These are phyloP conservation scores for Agaricus subrufescens DNA, from an alignment of 768 basidiomycete species.

Conservation along the genomic window DNA sequence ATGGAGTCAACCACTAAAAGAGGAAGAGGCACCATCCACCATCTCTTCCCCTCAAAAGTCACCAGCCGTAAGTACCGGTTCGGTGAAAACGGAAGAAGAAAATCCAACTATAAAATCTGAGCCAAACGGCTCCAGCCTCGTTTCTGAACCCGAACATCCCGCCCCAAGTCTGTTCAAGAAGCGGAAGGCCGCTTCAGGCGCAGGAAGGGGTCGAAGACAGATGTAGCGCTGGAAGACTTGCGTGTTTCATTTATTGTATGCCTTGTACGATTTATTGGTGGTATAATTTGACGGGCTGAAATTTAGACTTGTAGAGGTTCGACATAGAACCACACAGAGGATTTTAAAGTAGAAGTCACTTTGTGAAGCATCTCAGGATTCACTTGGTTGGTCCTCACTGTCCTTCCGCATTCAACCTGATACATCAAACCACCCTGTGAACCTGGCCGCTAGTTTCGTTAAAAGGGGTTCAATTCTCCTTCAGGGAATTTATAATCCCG, in stretches of 20 bases:
- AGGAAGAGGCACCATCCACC: background rate
- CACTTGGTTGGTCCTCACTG: too few species aligned
- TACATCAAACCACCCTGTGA: too few species aligned
- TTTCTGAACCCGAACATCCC: conserved; percentile 11
- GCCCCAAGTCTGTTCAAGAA: conserved; percentile 27
- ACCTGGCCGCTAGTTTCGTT: too few species aligned
- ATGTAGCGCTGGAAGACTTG: conserved; percentile 5
- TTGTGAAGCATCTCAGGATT: too few species aligned
- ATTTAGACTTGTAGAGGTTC: too few species aligned
- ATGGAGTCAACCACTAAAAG: conserved; percentile 21
- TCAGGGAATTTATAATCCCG: too few species aligned
- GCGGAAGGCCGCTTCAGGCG: conserved; percentile 22
- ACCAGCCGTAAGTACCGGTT: conserved; percentile 6
- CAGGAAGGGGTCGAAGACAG: conserved; percentile 25
- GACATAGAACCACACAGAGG: too few species aligned
- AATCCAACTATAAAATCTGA: conserved; percentile 13
- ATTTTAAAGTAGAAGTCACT: too few species aligned
- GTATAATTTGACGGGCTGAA: too few species aligned
- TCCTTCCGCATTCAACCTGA: too few species aligned
- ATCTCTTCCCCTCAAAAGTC: background rate
- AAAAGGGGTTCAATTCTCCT: too few species aligned
- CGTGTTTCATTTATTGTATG: background rate
- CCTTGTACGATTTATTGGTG: too few species aligned
- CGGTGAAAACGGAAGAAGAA: conserved; percentile 12
- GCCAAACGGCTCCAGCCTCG: background rate